Evolutionary conservation across 2,329 filamentous ascomycete species (phyloP).

Genomic region (Fusarium abutilonis): DNA sequence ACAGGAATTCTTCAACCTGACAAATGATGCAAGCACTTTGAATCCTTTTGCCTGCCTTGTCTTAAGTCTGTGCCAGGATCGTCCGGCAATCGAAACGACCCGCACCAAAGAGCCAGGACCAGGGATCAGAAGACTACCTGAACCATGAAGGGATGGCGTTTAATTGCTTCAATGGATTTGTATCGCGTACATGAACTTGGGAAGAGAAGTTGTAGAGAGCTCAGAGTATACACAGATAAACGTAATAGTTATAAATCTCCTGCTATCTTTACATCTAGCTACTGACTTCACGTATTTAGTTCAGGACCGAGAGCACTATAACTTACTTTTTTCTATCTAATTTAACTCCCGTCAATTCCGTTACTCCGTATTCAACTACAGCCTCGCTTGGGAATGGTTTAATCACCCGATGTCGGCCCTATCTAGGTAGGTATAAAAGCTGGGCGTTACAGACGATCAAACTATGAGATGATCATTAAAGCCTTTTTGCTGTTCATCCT

Average conservation of each 20-base stretch:
- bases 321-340: no score
- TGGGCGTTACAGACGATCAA: slow-evolving; percentile 3
- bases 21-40: slow-evolving; percentile 22
- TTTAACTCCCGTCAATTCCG: no score
- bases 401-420: slow-evolving; percentile 11
- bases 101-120: slow-evolving; percentile 4
- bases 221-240: no score
- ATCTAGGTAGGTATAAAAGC: neutral
- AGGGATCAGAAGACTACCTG: slow-evolving; percentile 9
- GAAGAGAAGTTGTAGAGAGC: neutral
- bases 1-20: neutral
- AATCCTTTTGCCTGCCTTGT: neutral
- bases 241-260: neutral
- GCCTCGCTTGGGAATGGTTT: slow-evolving; percentile 8
- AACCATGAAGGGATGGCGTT: slow-evolving; percentile 4
- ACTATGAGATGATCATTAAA: slow-evolving; percentile 19
- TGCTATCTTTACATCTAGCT: no score
- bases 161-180: slow-evolving; percentile 3
- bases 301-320: no score
- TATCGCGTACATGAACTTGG: slow-evolving; percentile 1
- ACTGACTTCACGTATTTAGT: no score
- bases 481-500: neutral
- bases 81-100: slow-evolving; percentile 38
- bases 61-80: slow-evolving; percentile 25
- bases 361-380: neutral